phyloP scores from a whole-genome alignment of 2,329 filamentous ascomycete species.

The Apiospora saccharicola region DNA sequence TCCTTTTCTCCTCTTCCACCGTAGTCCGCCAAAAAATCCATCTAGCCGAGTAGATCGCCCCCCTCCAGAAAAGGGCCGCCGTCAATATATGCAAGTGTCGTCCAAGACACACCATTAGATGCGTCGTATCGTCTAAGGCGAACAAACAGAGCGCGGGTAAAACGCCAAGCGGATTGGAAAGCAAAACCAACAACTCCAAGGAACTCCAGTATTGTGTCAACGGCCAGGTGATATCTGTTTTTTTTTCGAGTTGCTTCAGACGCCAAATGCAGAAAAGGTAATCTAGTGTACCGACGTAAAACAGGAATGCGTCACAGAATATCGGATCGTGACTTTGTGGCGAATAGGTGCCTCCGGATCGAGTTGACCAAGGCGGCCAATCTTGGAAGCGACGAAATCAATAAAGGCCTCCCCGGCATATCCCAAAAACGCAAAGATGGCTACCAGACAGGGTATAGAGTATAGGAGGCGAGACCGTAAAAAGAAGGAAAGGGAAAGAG shows the following conservation, averaged over 20 bases:
- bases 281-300: background rate
- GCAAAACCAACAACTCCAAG: conserved; percentile 9
- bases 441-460: conserved; percentile 21
- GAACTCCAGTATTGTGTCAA: conserved; percentile 17
- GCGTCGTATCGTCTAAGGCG: conserved; percentile 7
- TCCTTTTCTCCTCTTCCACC: conserved; percentile 1
- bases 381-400: background rate
- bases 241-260: conserved; percentile 15
- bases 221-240: background rate
- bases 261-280: conserved; percentile 11
- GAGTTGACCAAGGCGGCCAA: background rate
- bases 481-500: background rate
- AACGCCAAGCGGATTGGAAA: background rate
- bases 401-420: background rate
- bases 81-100: conserved; percentile 20
- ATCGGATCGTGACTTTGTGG: background rate
- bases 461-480: conserved; percentile 1
- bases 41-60: background rate
- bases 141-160: background rate
- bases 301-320: background rate
- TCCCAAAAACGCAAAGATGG: conserved; percentile 11
- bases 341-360: background rate
- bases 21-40: background rate
- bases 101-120: conserved; percentile 20
- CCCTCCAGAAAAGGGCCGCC: background rate